phyloP scores from a whole-genome alignment of 495 filamentous ascomycete genomes.

The Hypoxylon crocopeplum region DNA sequence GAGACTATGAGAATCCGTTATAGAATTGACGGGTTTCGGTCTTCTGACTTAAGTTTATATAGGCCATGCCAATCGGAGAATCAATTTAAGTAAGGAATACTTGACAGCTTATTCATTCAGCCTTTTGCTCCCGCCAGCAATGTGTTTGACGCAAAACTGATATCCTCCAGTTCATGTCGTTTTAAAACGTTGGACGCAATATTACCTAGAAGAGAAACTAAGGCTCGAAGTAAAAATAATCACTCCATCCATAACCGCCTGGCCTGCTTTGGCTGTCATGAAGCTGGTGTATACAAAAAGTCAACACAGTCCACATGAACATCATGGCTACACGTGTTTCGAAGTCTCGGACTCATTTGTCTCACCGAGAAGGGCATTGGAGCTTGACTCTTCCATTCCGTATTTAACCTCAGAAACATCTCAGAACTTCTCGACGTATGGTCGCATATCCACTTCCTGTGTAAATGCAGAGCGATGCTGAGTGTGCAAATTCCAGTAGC shows the following conservation, averaged over 20 bases:
- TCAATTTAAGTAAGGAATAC: background rate
- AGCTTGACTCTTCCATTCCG: too few species aligned
- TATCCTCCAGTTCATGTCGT: background rate
- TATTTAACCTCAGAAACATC: too few species aligned
- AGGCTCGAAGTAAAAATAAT: background rate
- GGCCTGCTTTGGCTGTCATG: background rate
- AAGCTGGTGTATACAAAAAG: too few species aligned
- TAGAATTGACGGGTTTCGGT: constrained; percentile 11
- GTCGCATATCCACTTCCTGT: constrained; percentile 83
- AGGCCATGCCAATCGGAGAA: constrained; percentile 18
- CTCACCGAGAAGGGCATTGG: too few species aligned
- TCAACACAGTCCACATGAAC: too few species aligned
- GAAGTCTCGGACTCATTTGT: too few species aligned
- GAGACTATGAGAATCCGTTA: constrained; percentile 6
- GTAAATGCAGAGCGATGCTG: constrained; percentile 83
- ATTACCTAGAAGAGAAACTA: background rate
- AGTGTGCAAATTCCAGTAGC: constrained; percentile 86
- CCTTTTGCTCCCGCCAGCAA: background rate
- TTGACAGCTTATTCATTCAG: background rate
- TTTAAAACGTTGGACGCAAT: background rate
- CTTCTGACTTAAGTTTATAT: constrained; percentile 28
- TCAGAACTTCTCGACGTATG: constrained; percentile 85
- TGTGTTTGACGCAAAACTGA: background rate
- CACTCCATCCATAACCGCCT: background rate
- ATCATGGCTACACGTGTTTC: too few species aligned